Evolutionary conservation across 257 asterid genomes (phyloP), one percentile per base, ranked within the genome.

Genomic region (Solanum piurae): DNA sequence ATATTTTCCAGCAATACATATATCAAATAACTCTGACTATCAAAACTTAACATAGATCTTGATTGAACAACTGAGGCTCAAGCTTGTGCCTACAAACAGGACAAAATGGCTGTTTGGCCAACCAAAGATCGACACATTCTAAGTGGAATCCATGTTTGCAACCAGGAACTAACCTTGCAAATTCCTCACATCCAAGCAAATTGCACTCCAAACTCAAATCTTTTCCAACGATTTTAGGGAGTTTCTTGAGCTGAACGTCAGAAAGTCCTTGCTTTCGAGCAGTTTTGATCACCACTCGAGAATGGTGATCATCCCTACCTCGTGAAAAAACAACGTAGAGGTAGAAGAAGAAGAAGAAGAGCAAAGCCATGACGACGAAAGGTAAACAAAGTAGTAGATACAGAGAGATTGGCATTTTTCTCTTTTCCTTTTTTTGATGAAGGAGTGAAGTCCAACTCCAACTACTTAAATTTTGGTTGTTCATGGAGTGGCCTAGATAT

Each of bases 61-160:
- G 86, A n/a, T 4, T 40, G 58, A 86, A 25, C 49, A 75, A 33
- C 27, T 87, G 69, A 14, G 66, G 68, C 85, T 60, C 34, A 58
- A 87, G 25, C 64, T 55, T 87, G 33, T 44, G 33, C 20, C 88
- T 55, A 49, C 86, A 86, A 38, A 90, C 44, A 6, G 88, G 91
- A 74, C 89, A 88, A 69, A 58, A 66, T 16, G 87, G 83, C 25
- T 89, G 49, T 83, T n/a, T 87, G 37, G 85, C 36, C 33, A 89
- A 75, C 89, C 89, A 89, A 8, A 85, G 83, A 84, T 87, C 85
- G 21, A 86, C 84, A 72, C 89, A 89, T 77, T 66, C 29, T 18
- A 84, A 33, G 74, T 88, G 92, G 75, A 88, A 90, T 77, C 89
- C 89, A 83, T 90, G 92, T 86, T 86, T 86, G 69, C 89, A 90